Conservation (phyloP, 306 rosid genomes). For the Arachis stenosperma region DNA sequence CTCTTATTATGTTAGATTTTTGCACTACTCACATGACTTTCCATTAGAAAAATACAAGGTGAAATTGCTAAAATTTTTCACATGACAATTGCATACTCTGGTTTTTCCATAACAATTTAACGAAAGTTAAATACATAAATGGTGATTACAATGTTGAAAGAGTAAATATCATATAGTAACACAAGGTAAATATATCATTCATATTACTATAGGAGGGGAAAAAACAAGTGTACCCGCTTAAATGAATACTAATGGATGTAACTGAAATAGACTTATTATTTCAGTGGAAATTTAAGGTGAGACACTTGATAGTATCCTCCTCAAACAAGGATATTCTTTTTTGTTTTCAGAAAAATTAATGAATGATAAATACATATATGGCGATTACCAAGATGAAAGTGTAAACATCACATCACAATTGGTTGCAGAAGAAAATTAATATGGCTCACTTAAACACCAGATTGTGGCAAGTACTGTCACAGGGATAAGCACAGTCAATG, state of each 20-base stretch:
- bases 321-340: constrained; percentile 8
- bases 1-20: neutral
- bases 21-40: neutral
- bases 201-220: neutral
- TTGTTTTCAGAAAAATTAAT: constrained; percentile 30
- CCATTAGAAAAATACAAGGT: too few relatives aligned
- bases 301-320: constrained; percentile 15
- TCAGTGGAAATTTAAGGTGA: constrained; percentile 27
- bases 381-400: constrained; percentile 24
- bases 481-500: constrained; percentile 89
- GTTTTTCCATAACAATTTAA: constrained; percentile 20
- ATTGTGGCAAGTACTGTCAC: constrained; percentile 87
- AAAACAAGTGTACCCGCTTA: constrained; percentile 44
- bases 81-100: neutral
- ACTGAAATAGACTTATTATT: constrained; percentile 1
- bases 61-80: too few relatives aligned
- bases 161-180: neutral
- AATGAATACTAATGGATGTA: constrained; percentile 27
- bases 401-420: neutral
- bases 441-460: constrained; percentile 72
- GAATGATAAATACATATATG: constrained; percentile 44
- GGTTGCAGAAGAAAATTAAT: constrained; percentile 21
- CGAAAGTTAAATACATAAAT: constrained; percentile 32
- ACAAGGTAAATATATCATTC: neutral
- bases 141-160: constrained; percentile 4